Percentiles rank a stretch among this genome's conserved stretches.
Conservation (phyloP, 169 alveolate species). For the Blepharisma undulans region DNA sequence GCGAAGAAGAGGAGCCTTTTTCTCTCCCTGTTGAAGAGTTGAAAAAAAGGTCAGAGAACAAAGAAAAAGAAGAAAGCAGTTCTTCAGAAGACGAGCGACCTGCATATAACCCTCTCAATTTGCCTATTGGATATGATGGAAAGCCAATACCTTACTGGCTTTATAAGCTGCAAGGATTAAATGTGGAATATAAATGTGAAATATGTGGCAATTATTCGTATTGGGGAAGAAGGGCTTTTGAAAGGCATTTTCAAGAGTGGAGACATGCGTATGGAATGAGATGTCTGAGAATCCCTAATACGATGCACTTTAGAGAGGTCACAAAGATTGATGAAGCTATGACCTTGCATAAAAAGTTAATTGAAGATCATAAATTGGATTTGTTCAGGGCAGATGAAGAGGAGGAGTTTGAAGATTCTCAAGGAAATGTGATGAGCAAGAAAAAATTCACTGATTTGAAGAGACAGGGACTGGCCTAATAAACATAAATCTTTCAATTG, state of each 20-base stretch:
- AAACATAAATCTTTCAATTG: background rate
- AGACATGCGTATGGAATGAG: conserved; percentile 99
- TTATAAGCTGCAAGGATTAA: conserved; percentile 97
- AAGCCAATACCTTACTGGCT: conserved; percentile 99
- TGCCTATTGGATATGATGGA: conserved; percentile 99
- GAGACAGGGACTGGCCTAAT: conserved; percentile 82
- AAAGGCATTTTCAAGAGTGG: conserved; percentile 98
- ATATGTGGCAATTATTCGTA: conserved; percentile 99
- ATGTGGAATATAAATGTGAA: conserved; percentile 98
- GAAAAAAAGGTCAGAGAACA: conserved; percentile 13
- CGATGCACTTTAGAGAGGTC: conserved; percentile 96
- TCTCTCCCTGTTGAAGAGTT: conserved; percentile 16
- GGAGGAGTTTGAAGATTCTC: conserved; percentile 97
- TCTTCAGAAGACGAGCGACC: conserved; percentile 91
- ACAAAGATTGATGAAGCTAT: conserved; percentile 90
- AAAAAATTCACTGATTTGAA: conserved; percentile 92
- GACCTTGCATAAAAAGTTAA: conserved; percentile 92
- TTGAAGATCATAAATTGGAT: conserved; percentile 87
- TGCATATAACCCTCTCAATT: conserved; percentile 95
- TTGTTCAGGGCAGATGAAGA: conserved; percentile 92
- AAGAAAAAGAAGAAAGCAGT: conserved; percentile 66
- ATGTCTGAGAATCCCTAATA: conserved; percentile 98
- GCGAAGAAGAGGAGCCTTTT: conserved; percentile 46
- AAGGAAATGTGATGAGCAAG: conserved; percentile 94
- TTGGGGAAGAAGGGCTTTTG: conserved; percentile 99